Conservation (phyloP, 164 flowering plant genomes). For the Nymphaea colorata region DNA sequence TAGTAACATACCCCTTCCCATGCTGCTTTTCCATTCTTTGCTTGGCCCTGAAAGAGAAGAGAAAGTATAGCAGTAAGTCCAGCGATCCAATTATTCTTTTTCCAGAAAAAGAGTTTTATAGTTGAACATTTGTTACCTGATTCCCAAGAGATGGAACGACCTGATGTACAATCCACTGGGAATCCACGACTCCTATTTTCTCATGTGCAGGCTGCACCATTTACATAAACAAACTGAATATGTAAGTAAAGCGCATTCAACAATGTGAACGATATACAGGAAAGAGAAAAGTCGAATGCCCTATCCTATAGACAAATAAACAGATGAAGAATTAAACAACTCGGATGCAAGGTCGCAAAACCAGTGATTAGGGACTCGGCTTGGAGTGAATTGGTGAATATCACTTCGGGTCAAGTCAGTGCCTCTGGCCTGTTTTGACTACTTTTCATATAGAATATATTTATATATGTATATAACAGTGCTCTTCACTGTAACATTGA, state of each 20-base stretch:
- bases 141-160: constrained; percentile 85
- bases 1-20: constrained; percentile 80
- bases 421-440: too few species aligned
- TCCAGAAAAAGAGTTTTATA: neutral
- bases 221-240: neutral
- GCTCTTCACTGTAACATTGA: too few species aligned
- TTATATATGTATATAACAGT: too few species aligned
- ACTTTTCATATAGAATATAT: too few species aligned
- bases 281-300: neutral
- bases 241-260: neutral
- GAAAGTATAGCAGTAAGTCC: neutral
- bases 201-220: constrained; percentile 81
- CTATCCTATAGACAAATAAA: neutral
- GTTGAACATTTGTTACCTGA: constrained; percentile 40
- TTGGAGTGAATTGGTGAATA: too few species aligned
- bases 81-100: too few species aligned
- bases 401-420: too few species aligned
- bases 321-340: neutral
- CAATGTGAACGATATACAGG: neutral
- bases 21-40: constrained; percentile 69
- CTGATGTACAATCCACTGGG: constrained; percentile 96
- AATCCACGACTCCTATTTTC: constrained; percentile 97
- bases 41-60: constrained; percentile 48
- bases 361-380: neutral
- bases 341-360: neutral